Evolutionary conservation across 1,139 yeast species (phyloP).

Genomic region (Eremothecium coryli): DNA sequence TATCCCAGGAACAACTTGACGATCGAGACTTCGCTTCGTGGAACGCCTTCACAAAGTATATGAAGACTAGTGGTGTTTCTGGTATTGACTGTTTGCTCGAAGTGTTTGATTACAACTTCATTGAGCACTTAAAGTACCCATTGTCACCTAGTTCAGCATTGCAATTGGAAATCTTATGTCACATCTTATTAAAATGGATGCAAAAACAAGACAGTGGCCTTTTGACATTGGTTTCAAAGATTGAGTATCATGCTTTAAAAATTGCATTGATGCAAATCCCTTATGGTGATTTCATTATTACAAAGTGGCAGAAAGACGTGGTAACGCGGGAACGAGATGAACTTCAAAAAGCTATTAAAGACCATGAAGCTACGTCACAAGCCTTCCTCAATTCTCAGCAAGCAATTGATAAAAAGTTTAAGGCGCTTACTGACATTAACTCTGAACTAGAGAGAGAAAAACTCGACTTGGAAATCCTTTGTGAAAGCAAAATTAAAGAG

Average conservation of each 20-base stretch:
- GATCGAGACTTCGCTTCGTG: conserved; percentile 4
- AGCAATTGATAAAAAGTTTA: background rate
- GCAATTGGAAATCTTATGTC: conserved; percentile 1
- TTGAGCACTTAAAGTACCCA: conserved; percentile 1
- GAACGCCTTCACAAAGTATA: background rate
- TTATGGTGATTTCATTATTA: conserved; percentile 2
- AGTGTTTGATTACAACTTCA: conserved; percentile 1
- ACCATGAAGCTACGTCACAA: background rate
- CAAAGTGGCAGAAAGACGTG: conserved; percentile 1
- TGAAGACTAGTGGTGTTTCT: background rate
- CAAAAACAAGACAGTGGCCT: background rate
- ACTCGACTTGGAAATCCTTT: conserved; percentile 2
- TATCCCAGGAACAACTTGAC: background rate
- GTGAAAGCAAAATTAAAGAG: conserved; percentile 2
- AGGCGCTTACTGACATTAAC: background rate
- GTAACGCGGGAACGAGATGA: background rate
- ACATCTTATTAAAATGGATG: conserved; percentile 3
- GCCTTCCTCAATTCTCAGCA: background rate
- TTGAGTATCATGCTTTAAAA: background rate
- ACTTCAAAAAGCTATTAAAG: conserved; percentile 1
- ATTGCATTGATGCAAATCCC: conserved; percentile 1
- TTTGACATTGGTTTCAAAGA: background rate
- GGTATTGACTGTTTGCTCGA: background rate
- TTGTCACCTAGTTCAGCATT: background rate
- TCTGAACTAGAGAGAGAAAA: conserved; percentile 3